These are phyloP conservation scores for Cucumis hystrix DNA, from an alignment of 306 rosid genomes.

Conservation along the genomic window DNA sequence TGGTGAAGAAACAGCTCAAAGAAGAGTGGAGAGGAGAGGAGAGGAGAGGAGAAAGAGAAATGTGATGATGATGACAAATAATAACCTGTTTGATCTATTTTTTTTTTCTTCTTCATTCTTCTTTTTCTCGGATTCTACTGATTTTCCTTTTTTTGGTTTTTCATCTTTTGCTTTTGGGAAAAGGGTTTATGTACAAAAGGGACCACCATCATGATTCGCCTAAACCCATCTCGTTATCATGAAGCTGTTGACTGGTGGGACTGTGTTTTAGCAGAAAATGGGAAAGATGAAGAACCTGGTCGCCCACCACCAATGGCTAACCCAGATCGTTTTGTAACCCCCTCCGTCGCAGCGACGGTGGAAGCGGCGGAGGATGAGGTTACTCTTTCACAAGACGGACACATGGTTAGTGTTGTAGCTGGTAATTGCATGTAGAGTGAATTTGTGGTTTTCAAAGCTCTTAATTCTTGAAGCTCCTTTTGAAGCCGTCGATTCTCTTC, in stretches of 20 bases:
- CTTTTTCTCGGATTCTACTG: conserved; percentile 8
- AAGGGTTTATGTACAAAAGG: background rate
- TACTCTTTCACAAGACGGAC: conserved; percentile 67
- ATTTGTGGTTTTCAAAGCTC: conserved; percentile 55
- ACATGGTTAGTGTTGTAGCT: conserved; percentile 71
- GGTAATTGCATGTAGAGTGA: conserved; percentile 68
- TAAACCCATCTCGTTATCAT: conserved; percentile 11
- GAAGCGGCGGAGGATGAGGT: conserved; percentile 30
- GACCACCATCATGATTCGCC: background rate
- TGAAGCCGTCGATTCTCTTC: conserved; percentile 63
- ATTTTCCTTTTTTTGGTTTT: background rate
- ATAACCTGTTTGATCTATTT: background rate
- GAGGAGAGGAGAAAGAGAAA: background rate
- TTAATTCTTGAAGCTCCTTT: conserved; percentile 65
- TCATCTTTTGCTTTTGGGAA: background rate
- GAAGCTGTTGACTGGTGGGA: conserved; percentile 29
- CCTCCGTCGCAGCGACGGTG: background rate
- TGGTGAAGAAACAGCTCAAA: background rate
- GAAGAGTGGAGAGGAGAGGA: background rate
- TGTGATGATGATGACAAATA: background rate
- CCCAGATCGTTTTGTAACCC: conserved; percentile 14
- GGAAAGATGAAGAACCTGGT: conserved; percentile 30
- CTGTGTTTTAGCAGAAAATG: conserved; percentile 24
- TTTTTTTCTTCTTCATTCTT: background rate
- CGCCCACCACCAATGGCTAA: conserved; percentile 24